These are phyloP conservation scores for Diplodia scrobiculata DNA, from an alignment of 2,329 filamentous ascomycete species.

Conservation along the genomic window DNA sequence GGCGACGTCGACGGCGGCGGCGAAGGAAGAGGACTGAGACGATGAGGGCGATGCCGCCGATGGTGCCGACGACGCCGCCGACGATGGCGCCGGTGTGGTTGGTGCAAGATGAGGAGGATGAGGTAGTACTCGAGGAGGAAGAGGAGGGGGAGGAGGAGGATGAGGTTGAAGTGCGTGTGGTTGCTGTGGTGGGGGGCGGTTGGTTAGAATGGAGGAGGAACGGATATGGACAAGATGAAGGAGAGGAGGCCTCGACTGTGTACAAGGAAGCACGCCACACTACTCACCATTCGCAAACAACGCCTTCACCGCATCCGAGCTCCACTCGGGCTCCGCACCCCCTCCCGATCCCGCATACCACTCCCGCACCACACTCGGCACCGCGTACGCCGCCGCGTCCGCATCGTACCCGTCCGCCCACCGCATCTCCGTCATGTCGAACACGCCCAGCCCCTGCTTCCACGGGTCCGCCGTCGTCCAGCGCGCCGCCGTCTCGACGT, in stretches of 20 bases:
- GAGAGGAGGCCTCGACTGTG: too few species aligned
- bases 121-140: not conserved
- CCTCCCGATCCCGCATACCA: not conserved
- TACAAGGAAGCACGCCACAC: too few species aligned
- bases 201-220: not conserved
- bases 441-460: constrained; percentile 16
- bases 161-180: not conserved
- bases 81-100: constrained; percentile 6
- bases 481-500: not conserved
- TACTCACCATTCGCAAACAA: constrained; percentile 9
- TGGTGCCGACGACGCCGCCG: not conserved
- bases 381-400: constrained; percentile 9
- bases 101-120: not conserved
- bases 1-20: not conserved
- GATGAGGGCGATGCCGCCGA: not conserved
- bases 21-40: not conserved
- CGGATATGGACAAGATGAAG: not conserved
- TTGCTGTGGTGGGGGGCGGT: not conserved
- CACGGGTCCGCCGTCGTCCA: constrained; percentile 12
- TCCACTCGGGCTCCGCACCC: not conserved
- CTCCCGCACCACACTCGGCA: constrained; percentile 12
- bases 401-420: constrained; percentile 19
- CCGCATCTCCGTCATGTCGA: constrained; percentile 11
- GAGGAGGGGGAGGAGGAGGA: not conserved
- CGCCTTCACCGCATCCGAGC: not conserved